Evolutionary conservation across 768 basidiomycete species (phyloP).

Genomic region (Rhizopogon sp.): DNA sequence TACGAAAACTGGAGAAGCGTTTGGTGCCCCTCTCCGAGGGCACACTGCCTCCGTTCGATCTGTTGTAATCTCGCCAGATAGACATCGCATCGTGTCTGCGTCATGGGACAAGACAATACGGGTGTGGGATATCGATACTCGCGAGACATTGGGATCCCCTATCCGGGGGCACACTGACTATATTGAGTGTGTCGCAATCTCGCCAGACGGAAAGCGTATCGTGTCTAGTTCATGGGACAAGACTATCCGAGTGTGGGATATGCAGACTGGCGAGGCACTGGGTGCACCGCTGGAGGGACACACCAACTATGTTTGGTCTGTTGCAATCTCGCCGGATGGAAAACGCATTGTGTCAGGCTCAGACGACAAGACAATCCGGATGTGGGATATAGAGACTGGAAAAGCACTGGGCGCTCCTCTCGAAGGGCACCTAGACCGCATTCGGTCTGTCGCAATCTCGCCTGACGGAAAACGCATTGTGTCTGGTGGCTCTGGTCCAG

Average conservation of each 20-base stretch:
- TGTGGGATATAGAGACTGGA: conserved; percentile 3
- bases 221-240: conserved; percentile 2
- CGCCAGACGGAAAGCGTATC: conserved; percentile 9
- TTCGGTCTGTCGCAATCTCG: background rate
- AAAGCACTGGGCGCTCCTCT: background rate
- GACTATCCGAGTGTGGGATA: conserved; percentile 2
- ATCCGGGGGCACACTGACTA: background rate
- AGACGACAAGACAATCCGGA: conserved; percentile 5
- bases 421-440: background rate
- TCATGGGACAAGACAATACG: background rate
- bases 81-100: background rate
- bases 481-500: background rate
- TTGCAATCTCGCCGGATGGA: conserved; percentile 1
- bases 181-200: conserved; percentile 9
- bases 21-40: conserved; percentile 3
- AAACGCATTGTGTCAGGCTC: conserved; percentile 8
- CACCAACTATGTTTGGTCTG: background rate
- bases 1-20: background rate
- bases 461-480: background rate
- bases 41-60: conserved; percentile 1
- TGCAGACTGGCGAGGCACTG: background rate
- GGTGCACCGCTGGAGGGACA: conserved; percentile 1
- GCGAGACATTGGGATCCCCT: background rate
- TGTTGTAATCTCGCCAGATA: conserved; percentile 1
- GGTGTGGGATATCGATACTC: background rate